Evolutionary conservation across 805 yeast species (phyloP), one percentile per base, ranked within the genome.

Genomic region (Priceomyces carsonii): DNA sequence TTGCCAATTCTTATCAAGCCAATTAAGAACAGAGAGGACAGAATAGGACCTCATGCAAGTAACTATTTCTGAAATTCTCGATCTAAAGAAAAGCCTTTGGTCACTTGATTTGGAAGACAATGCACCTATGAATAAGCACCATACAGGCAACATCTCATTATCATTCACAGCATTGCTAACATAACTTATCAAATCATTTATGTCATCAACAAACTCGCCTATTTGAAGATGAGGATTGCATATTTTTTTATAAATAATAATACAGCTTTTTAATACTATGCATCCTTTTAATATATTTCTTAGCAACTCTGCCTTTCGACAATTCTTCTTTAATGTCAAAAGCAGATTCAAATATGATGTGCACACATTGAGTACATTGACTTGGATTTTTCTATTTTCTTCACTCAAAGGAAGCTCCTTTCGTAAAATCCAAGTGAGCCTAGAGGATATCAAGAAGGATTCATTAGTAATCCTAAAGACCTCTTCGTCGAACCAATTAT

Each of bases 361-460:
- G 7, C 22, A 28, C 8, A 28, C n/a, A 5, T 28, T 13, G 17
- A 28, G 13, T 13, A 28, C 9, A 4, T 7, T 13, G 6, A 8
- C 5, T 9, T 9, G 14, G n/a, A 14, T 6, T 6, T 16, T 15
- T 28, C n/a, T 28, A 6, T 15, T 16, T 16, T 28, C 21, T 12
- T 13, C 28, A 15, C 14, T 23, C 6, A 22, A 8, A 10, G 28
- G 28, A 6, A 15, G n/a, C 15, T 32, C 27, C 9, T 12, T 6
- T 32, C 35, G 22, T 23, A 23, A 17, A n/a, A 32, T 6, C 35
- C 35, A 32, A 6, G 35, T 17, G n/a, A 20, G 17, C 24, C 24
- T 18, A 8, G 35, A 18, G 9, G 35, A 16, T 6, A 32, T 21
- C 13, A 23, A 18, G 13, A 32, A 32, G 15, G 35, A 27, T 12